Evolutionary conservation across 106 monocot genomes (phyloP).

Genomic region (Xerophyta viscosa): DNA sequence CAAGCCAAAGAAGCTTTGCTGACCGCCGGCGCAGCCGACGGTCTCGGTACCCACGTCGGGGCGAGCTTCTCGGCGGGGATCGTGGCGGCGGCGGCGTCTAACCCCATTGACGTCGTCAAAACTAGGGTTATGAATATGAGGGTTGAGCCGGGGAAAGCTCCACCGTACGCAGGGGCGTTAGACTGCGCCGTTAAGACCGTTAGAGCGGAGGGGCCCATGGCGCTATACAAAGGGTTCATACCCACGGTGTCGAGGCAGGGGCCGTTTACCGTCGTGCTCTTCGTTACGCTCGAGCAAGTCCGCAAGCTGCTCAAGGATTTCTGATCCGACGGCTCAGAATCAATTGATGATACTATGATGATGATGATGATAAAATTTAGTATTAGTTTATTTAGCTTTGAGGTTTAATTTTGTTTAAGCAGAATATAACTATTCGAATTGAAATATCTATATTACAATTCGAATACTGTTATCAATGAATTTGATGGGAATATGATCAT

Average conservation of each 20-base stretch:
- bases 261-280: conserved; percentile 73
- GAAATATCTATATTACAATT: no score
- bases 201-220: conserved; percentile 35
- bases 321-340: conserved; percentile 4
- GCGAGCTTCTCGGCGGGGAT: conserved; percentile 55
- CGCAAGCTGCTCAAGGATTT: conserved; percentile 48
- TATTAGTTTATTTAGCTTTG: no score
- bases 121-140: conserved; percentile 75
- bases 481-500: no score
- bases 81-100: conserved; percentile 43
- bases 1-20: conserved; percentile 51
- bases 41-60: conserved; percentile 52
- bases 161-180: conserved; percentile 43
- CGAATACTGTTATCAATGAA: no score
- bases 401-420: not conserved
- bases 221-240: conserved; percentile 61
- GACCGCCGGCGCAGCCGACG: conserved; percentile 21
- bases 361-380: no score
- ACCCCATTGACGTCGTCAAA: conserved; percentile 59
- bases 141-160: conserved; percentile 23
- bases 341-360: not conserved
- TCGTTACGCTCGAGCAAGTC: conserved; percentile 82
- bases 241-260: conserved; percentile 72
- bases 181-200: conserved; percentile 59
- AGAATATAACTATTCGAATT: no score